Base-by-base conservation (phyloP, 1,139 yeast species). In the Geotrichum cucujoidarum region DNA sequence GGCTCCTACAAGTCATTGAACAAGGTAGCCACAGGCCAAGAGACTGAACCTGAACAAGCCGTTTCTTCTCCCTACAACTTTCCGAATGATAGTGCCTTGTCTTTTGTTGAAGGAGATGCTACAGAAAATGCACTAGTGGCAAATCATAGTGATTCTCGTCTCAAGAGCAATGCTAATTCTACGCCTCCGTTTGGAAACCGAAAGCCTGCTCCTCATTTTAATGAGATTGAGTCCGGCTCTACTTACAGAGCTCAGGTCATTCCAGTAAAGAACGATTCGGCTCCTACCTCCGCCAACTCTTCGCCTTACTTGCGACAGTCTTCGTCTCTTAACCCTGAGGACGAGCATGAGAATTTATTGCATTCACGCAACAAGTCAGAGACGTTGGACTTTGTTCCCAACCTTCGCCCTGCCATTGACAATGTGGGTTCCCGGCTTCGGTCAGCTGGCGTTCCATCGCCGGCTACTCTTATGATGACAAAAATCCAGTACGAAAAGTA, bases 381-480 rank as follows among this genome's bases (percentile, higher is more conserved):
- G 40, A 40, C 45, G 8, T 35, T 50, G 33, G 50, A 50, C 30
- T 50, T 50, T 34, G 47, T 50, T 16, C 50, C 53, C 31, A 50
- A 50, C 25, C 38, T 50, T 7, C 40, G 53, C 21, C 53, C 53
- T 18, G n/a, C 44, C 14, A 47, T 50, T 30, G 53, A 50, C 37
- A 43, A 31, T 6, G 40, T 47, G 5, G 53, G 53, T 14, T 50
- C 53, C 14, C 41, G 49, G 14, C 40, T 50, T 3, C 31, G 53
- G 7, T 16, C 50, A 4, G 29, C 33, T 20, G 50, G 50, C 22
- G 47, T 44, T 17, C 47, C 53, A 3, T 47, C 50, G 25, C 44
- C 50, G 6, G 48, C 50, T 3, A 50, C 37, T 14, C 42, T 50
- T 20, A 37, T 50, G 37, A 50, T 50, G 53, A 50, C 53, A n/a